Percentiles rank a stretch among this genome's conserved stretches.
phyloP scores from a whole-genome alignment of 805 yeast genomes.

The Torulaspora maleeae region DNA sequence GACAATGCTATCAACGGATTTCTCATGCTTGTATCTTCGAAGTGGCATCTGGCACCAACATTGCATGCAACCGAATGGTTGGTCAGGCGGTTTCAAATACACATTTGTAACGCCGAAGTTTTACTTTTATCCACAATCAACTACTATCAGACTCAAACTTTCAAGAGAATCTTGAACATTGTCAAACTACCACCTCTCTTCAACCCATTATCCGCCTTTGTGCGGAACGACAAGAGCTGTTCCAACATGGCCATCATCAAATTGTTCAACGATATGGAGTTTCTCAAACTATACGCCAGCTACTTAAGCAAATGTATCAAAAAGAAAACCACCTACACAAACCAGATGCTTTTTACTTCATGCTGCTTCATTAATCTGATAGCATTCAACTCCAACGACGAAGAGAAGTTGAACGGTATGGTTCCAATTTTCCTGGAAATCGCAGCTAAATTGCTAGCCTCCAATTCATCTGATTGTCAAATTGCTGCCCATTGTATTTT shows the following conservation, averaged over 20 bases:
- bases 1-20: conserved; percentile 72
- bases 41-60: conserved; percentile 70
- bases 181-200: conserved; percentile 76
- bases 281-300: conserved; percentile 61
- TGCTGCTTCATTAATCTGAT: conserved; percentile 63
- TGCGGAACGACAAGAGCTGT: conserved; percentile 59
- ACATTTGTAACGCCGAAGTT: conserved; percentile 71
- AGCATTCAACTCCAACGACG: conserved; percentile 45
- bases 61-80: conserved; percentile 90
- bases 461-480: conserved; percentile 56
- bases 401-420: conserved; percentile 42
- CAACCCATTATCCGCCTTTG: conserved; percentile 63
- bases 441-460: conserved; percentile 50
- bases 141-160: conserved; percentile 69
- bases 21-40: conserved; percentile 67
- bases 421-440: conserved; percentile 57
- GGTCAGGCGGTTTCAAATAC: conserved; percentile 82
- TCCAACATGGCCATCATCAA: conserved; percentile 64
- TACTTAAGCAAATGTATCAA: conserved; percentile 44
- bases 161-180: conserved; percentile 70
- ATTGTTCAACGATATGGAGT: conserved; percentile 64
- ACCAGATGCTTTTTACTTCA: conserved; percentile 73
- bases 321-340: conserved; percentile 56
- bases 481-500: conserved; percentile 79
- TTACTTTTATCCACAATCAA: conserved; percentile 71